Evolutionary conservation across 768 basidiomycete genomes (phyloP).

Genomic region (Russula sp.): DNA sequence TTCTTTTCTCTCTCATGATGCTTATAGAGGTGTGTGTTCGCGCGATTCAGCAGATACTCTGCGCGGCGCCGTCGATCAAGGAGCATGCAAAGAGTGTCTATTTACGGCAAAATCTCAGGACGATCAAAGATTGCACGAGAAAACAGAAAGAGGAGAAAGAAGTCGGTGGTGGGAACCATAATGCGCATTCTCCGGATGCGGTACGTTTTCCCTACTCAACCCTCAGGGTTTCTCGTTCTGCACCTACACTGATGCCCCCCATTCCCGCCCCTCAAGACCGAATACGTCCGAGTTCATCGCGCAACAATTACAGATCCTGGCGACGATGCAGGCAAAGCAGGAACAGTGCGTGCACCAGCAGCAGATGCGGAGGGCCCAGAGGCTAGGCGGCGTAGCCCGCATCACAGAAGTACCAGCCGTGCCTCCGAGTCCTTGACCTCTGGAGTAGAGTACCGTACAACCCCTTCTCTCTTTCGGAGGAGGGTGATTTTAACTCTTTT

Average conservation of each 20-base stretch:
- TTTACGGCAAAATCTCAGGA: slow-evolving; percentile 89
- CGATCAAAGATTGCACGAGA: slow-evolving; percentile 90
- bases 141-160: slow-evolving; percentile 85
- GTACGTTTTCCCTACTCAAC: slow-evolving; percentile 43
- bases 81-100: slow-evolving; percentile 93
- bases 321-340: slow-evolving; percentile 78
- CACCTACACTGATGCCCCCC: background rate
- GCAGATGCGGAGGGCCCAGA: slow-evolving; percentile 56
- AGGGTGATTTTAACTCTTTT: no score
- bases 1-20: slow-evolving; percentile 26
- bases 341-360: slow-evolving; percentile 65
- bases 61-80: slow-evolving; percentile 70
- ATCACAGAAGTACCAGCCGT: slow-evolving; percentile 36
- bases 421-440: slow-evolving; percentile 31
- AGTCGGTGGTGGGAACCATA: slow-evolving; percentile 70
- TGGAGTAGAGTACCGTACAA: slow-evolving; percentile 4
- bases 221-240: background rate
- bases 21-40: slow-evolving; percentile 94
- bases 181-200: slow-evolving; percentile 94
- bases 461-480: background rate
- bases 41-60: slow-evolving; percentile 87
- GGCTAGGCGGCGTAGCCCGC: slow-evolving; percentile 41
- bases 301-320: slow-evolving; percentile 80
- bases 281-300: slow-evolving; percentile 83
- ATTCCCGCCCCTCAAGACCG: slow-evolving; percentile 50